These are phyloP conservation scores for Fusarium dimerum DNA, from an alignment of 2,329 filamentous ascomycete species.

Conservation along the genomic window DNA sequence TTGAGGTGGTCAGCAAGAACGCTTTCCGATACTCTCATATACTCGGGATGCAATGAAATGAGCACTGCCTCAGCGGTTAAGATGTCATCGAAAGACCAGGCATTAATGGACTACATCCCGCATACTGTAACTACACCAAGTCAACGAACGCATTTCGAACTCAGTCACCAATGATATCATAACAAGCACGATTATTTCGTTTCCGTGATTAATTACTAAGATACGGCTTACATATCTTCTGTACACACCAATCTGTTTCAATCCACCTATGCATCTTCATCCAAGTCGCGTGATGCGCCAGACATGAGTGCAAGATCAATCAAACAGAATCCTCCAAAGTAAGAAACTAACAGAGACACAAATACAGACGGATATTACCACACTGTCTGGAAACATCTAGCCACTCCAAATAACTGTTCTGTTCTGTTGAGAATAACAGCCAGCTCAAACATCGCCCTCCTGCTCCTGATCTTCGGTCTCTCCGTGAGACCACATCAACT, in stretches of 20 bases:
- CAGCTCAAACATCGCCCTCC: not conserved
- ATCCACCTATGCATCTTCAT: not conserved
- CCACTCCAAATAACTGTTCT: not conserved
- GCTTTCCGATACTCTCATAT: no score
- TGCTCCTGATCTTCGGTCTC: not conserved
- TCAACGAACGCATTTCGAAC: not conserved
- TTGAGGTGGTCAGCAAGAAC: not conserved
- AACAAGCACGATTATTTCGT: not conserved
- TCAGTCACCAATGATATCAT: not conserved
- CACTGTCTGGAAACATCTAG: no score
- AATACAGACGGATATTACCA: not conserved
- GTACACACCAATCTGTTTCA: conserved; percentile 8
- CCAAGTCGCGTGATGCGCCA: no score
- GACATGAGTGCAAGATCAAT: not conserved
- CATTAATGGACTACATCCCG: not conserved
- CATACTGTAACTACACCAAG: not conserved
- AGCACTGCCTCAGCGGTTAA: no score
- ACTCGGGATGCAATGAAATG: no score
- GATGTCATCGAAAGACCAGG: no score
- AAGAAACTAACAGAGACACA: not conserved
- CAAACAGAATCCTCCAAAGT: not conserved
- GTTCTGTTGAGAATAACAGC: not conserved
- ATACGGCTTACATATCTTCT: conserved; percentile 12
- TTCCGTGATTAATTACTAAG: conserved; percentile 1
- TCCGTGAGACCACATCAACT: conserved; percentile 11